These are phyloP conservation scores for Podospora appendiculata DNA, from an alignment of 495 filamentous ascomycete genomes.

Conservation along the genomic window DNA sequence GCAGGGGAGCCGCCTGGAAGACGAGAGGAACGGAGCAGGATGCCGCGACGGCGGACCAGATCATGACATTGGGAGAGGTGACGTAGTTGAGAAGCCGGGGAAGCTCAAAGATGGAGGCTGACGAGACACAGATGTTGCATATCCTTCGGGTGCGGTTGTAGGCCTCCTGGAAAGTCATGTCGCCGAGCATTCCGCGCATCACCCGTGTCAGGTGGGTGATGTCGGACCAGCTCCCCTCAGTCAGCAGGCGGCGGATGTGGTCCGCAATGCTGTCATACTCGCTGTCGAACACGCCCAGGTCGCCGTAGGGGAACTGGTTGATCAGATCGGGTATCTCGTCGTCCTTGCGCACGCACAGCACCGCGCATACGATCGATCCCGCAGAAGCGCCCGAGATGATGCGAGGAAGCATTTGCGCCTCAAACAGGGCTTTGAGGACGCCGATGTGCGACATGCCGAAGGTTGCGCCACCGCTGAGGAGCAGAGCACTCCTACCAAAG, in stretches of 20 bases:
- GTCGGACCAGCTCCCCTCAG: slow-evolving; percentile 75
- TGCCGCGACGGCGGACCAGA: slow-evolving; percentile 93
- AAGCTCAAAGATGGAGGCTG: slow-evolving; percentile 77
- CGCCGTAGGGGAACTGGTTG: slow-evolving; percentile 67
- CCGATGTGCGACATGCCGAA: slow-evolving; percentile 97
- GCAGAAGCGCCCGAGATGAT: slow-evolving; percentile 93
- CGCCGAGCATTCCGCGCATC: slow-evolving; percentile 71
- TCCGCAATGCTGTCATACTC: slow-evolving; percentile 59
- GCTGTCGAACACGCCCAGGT: slow-evolving; percentile 77
- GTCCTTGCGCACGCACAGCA: slow-evolving; percentile 77
- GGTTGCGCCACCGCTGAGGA: slow-evolving; percentile 85
- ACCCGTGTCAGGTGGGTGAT: slow-evolving; percentile 70
- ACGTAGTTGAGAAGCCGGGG: slow-evolving; percentile 86
- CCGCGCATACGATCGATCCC: slow-evolving; percentile 85
- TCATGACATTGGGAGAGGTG: slow-evolving; percentile 86
- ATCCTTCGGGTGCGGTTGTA: slow-evolving; percentile 88
- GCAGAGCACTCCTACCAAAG: slow-evolving; percentile 79
- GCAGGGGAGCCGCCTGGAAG: slow-evolving; percentile 65
- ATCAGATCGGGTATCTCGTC: slow-evolving; percentile 73
- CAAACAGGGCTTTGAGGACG: slow-evolving; percentile 79
- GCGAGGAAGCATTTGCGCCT: slow-evolving; percentile 68
- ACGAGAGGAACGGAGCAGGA: slow-evolving; percentile 91
- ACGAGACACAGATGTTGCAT: slow-evolving; percentile 88
- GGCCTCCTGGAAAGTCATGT: slow-evolving; percentile 90
- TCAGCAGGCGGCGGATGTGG: slow-evolving; percentile 68